These are phyloP conservation scores for Xylariaceae sp. DNA, from an alignment of 2,329 filamentous ascomycete species.

Conservation along the genomic window DNA sequence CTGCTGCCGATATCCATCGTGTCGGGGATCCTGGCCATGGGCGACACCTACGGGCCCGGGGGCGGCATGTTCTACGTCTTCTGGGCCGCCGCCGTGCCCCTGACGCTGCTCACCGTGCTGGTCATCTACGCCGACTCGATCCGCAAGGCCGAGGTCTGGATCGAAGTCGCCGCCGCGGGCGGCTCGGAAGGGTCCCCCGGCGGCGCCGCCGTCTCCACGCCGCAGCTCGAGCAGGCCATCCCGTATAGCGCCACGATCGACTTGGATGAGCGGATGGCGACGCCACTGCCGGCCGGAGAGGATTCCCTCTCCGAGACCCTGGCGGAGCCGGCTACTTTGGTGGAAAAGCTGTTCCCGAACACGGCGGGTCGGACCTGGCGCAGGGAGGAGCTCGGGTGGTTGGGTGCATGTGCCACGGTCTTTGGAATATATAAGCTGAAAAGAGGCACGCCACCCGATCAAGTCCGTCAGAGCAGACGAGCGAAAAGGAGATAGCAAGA, in stretches of 20 bases:
- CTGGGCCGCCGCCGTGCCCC: conserved; percentile 35
- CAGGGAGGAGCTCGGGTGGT: conserved; percentile 37
- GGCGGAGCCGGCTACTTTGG: conserved; percentile 4
- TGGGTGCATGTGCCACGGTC: conserved; percentile 36
- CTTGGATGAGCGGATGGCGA: conserved; percentile 7
- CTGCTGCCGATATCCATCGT: conserved; percentile 41
- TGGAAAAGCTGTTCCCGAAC: conserved; percentile 11
- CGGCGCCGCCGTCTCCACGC: not conserved
- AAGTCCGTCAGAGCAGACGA: not conserved
- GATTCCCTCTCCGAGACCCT: conserved; percentile 1
- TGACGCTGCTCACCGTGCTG: conserved; percentile 30
- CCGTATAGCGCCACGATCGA: conserved; percentile 8
- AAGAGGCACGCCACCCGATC: conserved; percentile 14
- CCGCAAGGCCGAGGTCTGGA: conserved; percentile 38
- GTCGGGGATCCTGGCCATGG: conserved; percentile 39
- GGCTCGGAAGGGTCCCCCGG: conserved; percentile 1
- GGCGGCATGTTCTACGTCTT: conserved; percentile 39
- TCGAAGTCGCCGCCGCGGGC: conserved; percentile 28
- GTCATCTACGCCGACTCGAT: conserved; percentile 43
- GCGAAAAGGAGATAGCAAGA: too few relatives aligned
- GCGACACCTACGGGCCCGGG: conserved; percentile 35
- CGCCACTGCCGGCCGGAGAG: not conserved
- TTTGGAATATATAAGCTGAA: conserved; percentile 24
- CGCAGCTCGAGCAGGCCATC: conserved; percentile 11
- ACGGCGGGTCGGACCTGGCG: conserved; percentile 30